These are phyloP conservation scores for Lachnellula arida DNA, from an alignment of 2,329 filamentous ascomycete species.

Conservation along the genomic window DNA sequence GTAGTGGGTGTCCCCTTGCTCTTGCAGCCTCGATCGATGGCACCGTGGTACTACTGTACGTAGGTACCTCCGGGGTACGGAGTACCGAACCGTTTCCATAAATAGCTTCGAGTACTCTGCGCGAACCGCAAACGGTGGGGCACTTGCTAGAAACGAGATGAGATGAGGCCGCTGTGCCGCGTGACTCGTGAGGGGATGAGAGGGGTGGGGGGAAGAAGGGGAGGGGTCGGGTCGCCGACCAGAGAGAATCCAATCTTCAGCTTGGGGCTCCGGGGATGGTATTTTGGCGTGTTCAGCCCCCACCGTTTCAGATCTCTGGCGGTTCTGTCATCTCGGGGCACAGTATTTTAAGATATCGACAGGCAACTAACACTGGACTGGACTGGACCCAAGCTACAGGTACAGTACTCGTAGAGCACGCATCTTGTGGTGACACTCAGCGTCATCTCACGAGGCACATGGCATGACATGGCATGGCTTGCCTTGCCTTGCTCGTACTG, in stretches of 20 bases:
- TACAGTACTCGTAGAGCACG: neutral
- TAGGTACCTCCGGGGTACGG: too few relatives aligned
- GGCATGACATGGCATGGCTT: too few relatives aligned
- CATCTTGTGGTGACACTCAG: neutral
- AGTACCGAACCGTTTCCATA: neutral
- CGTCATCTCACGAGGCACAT: neutral
- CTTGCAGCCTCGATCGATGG: neutral
- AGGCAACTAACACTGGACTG: neutral
- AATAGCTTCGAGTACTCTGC: neutral
- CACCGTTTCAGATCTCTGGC: neutral
- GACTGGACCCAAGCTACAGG: too few relatives aligned
- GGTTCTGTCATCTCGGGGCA: neutral
- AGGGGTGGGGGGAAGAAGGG: too few relatives aligned
- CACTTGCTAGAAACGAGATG: neutral
- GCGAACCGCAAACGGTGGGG: neutral
- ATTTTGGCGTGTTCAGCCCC: neutral
- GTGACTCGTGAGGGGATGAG: neutral
- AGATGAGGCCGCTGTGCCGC: neutral
- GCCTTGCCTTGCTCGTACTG: too few relatives aligned
- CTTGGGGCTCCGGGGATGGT: neutral
- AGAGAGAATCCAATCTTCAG: neutral
- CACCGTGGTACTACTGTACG: neutral
- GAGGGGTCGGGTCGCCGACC: too few relatives aligned
- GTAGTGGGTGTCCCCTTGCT: neutral
- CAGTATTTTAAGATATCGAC: neutral